Percentiles rank a stretch among this genome's conserved stretches.
phyloP scores from a whole-genome alignment of 148 eudicot species.

The Persicaria maculosa region DNA sequence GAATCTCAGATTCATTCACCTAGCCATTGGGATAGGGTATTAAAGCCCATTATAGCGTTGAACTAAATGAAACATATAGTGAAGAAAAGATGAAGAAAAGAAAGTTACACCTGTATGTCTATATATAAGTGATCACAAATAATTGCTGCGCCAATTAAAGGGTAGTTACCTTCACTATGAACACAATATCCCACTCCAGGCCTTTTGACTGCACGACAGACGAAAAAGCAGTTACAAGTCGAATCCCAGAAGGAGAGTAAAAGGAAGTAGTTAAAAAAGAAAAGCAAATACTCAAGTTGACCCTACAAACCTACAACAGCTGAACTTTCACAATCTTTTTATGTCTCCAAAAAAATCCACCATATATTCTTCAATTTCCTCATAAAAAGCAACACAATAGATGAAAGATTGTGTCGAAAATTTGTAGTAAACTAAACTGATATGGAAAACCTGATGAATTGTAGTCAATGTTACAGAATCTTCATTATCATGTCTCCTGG shows the following conservation, averaged over 20 bases:
- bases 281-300: not conserved
- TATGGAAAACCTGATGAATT: conserved; percentile 72
- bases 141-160: not conserved
- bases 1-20: conserved; percentile 94
- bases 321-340: not conserved
- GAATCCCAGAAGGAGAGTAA: not conserved
- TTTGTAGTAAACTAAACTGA: not conserved
- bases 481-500: conserved; percentile 66
- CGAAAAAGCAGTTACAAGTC: conserved; percentile 1
- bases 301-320: not conserved
- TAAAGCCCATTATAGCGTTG: not conserved
- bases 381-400: not conserved
- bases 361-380: not conserved
- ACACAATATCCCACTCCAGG: conserved; percentile 95
- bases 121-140: conserved; percentile 10
- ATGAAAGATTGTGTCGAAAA: not conserved
- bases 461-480: conserved; percentile 85
- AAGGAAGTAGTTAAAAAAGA: not conserved
- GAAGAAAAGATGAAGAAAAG: not conserved
- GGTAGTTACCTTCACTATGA: conserved; percentile 70
- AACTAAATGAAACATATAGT: not conserved
- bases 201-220: conserved; percentile 74
- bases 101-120: not conserved
- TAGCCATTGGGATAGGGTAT: conserved; percentile 16
- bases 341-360: not conserved